Base-by-base conservation (phyloP, 768 basidiomycete genomes). In the Trametes gibbosa region DNA sequence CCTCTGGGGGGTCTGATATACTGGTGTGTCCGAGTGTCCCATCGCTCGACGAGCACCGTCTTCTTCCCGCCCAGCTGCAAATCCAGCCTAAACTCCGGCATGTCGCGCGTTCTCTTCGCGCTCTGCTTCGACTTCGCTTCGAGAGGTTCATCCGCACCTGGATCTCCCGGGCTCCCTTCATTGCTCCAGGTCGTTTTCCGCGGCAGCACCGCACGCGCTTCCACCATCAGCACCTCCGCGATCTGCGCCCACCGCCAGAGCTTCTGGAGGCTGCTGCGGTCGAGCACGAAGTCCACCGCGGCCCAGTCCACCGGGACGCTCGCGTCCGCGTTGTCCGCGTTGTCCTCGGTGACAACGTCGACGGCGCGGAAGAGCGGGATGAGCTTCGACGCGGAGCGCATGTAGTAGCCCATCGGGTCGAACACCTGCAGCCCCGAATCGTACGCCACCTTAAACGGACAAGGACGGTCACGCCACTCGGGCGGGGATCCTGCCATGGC, bases 211-310 rank as follows among this genome's bases (percentile, higher is more conserved):
- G 16, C 23, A 24, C 27, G 35, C 25, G 37, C 8, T 3, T 48
- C 17, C n/a, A 13, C 42, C 2, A 29, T 1, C 23, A 61, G 66
- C 16, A 46, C 45, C n/a, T 55, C 23, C n/a, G 52, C 40, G 13
- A 50, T 16, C 34, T 64, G 64, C n/a, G 79, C 74, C 84, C 83
- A 86, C 23, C 83, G 75, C 14, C 83, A 67, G 39, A 90, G 71
- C 68, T 86, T 87, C 23, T 86, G 77, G 16, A 89, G 70, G 34
- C 75, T 76, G 65, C 88, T 90, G 29, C 88, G 79, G 64, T 89
- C 87, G 0, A 85, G 82, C 55, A 90, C 72, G 49, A 75, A 50
- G 40, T 81, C 74, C 5, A 81, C 67, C 1, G 65, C 50, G 42
- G 72, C 69, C 73, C 76, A 77, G 53, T 74, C 72, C 39, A 75